Conservation (phyloP, 2,329 filamentous ascomycete species). For the Rhynchosporium graminicola region DNA sequence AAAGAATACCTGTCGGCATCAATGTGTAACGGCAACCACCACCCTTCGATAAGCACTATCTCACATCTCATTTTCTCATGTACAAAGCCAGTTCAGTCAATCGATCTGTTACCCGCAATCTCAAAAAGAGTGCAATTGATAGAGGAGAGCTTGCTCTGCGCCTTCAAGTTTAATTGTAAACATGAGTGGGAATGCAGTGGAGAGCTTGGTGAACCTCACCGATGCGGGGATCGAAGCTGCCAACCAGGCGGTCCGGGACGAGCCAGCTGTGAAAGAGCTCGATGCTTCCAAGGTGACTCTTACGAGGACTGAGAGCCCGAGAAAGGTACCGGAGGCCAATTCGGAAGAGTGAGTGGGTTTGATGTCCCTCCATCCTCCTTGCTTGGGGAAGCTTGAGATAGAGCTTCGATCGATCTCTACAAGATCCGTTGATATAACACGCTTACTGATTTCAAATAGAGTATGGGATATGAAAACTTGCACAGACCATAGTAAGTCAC, state of each 20-base stretch:
- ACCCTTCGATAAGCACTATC: no score
- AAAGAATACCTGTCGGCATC: no score
- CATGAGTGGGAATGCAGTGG: conserved; percentile 30
- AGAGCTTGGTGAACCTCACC: conserved; percentile 29
- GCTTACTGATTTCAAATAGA: not conserved
- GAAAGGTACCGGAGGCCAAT: conserved; percentile 47
- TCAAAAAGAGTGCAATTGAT: no score
- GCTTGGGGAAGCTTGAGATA: not conserved
- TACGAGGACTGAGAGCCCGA: conserved; percentile 50
- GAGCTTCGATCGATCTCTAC: not conserved
- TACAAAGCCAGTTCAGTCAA: no score
- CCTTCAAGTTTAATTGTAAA: not conserved
- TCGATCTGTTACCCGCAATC: no score
- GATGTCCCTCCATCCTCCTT: conserved; percentile 49
- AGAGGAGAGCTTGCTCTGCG: no score
- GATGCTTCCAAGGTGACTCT: conserved; percentile 62
- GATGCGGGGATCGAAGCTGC: conserved; percentile 24
- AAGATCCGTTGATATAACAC: not conserved
- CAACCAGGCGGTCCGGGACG: conserved; percentile 14
- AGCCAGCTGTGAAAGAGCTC: conserved; percentile 42
- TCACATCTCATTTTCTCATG: no score
- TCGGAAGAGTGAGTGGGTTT: conserved; percentile 21
- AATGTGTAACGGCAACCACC: no score
- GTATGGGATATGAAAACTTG: conserved; percentile 21
- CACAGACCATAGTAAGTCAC: conserved; percentile 19